Base-by-base conservation (phyloP, 2,329 filamentous ascomycete genomes). In the Neurospora crassa region DNA sequence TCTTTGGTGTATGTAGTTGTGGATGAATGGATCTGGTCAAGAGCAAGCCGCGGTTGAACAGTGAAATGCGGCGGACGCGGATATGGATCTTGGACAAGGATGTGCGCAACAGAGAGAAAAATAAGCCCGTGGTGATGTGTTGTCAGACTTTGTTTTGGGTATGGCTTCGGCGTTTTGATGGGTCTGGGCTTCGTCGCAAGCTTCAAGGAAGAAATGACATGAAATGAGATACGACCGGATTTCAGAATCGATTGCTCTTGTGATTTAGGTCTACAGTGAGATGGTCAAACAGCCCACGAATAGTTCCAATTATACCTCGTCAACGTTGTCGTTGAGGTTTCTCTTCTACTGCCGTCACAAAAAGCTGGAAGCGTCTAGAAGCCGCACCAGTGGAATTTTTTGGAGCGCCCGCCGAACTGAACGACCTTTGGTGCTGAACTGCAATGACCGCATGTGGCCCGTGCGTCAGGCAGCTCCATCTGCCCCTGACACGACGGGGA, bases 321-420 rank as follows among this genome's bases (percentile, higher is more conserved):
- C 2, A 34, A 34, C 20, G 12, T 34, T 18, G 24, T 63, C 53
- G 53, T 29, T 29, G 14, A 34, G 3, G 16, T 63, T 63, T 14
- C 11, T 63, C 14, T 16, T 37, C 7, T 16, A n/a, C 16, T 14
- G 24, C 10, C 53, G 16, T 63, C 24, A 37, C 16, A 37, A 34
- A 63, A 67, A 68, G 68, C 70, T 73, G 67, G 73, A 74, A 75
- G 41, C 68, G 59, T 74, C 73, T 74, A 75, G 73, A 75, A 75
- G 42, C 34, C 12, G 70, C 69, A 34, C 34, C 29, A n/a, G 12
- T 67, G 24, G 24, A 59, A n/a, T 12, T 67, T 71, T 71, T 69
- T 53, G 43, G 37, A 20, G 41, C 68, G 34, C 20, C 24, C 47
- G 69, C 68, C 67, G 45, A 43, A 63, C 42, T 67, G 45, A 43